These are phyloP conservation scores for Spergularia marina DNA, from an alignment of 148 eudicot genomes.

Conservation along the genomic window DNA sequence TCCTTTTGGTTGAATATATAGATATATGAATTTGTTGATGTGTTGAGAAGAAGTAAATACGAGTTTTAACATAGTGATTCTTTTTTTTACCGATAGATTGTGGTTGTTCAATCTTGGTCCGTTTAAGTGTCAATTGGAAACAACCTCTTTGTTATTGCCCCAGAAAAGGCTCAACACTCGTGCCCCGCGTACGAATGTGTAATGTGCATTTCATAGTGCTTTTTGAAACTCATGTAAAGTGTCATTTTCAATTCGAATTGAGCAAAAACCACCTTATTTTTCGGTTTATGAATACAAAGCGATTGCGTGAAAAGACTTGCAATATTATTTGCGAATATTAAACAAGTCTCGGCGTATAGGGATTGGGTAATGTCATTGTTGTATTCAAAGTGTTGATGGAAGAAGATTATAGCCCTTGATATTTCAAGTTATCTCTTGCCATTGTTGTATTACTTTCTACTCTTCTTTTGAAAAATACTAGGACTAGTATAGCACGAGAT, in stretches of 20 bases:
- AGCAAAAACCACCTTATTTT: too few relatives aligned
- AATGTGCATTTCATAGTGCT: not conserved
- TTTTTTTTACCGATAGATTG: not conserved
- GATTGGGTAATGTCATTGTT: not conserved
- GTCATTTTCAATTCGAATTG: too few relatives aligned
- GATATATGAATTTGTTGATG: not conserved
- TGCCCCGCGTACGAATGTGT: too few relatives aligned
- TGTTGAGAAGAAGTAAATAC: constrained; percentile 15
- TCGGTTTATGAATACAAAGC: too few relatives aligned
- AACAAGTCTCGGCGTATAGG: too few relatives aligned
- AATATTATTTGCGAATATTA: too few relatives aligned
- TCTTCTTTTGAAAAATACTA: not conserved
- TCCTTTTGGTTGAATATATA: constrained; percentile 18
- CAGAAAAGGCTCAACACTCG: too few relatives aligned
- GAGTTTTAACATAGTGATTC: constrained; percentile 4
- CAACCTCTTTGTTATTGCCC: not conserved
- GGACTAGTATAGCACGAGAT: not conserved
- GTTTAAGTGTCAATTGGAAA: not conserved
- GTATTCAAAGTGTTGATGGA: too few relatives aligned
- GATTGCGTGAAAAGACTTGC: too few relatives aligned
- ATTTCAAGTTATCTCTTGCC: not conserved
- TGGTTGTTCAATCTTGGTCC: not conserved
- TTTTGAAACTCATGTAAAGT: too few relatives aligned
- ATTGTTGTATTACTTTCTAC: not conserved
- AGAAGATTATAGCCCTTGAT: too few relatives aligned